A percentile compares a stretch with the other conserved stretches of the same genome.
Conservation (phyloP, 2,329 filamentous ascomycete species). For the Didymella keratinophila region DNA sequence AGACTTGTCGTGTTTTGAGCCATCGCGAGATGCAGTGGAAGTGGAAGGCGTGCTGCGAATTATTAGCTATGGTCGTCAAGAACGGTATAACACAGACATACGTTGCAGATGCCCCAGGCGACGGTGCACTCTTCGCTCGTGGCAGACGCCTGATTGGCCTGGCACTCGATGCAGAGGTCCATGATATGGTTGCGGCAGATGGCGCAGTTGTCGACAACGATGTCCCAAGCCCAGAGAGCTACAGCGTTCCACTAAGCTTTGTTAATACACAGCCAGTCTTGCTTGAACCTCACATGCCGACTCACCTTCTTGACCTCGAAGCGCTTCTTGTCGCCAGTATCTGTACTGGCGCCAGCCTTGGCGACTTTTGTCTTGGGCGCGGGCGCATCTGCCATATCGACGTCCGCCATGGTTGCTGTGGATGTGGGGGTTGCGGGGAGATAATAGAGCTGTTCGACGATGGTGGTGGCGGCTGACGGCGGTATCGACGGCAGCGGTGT, state of each 20-base stretch:
- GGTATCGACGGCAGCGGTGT: background rate
- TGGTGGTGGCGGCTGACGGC: slow-evolving; percentile 5
- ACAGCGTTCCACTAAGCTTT: slow-evolving; percentile 89
- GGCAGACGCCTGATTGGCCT: slow-evolving; percentile 96
- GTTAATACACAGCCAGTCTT: slow-evolving; percentile 27
- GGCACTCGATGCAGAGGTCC: slow-evolving; percentile 99
- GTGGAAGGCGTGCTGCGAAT: slow-evolving; percentile 89
- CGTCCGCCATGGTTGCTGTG: slow-evolving; percentile 77
- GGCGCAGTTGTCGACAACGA: slow-evolving; percentile 98
- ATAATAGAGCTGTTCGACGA: background rate
- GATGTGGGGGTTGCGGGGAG: slow-evolving; percentile 30
- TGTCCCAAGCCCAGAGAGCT: slow-evolving; percentile 98
- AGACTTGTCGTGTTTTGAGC: slow-evolving; percentile 99
- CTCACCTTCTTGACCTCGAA: slow-evolving; percentile 98
- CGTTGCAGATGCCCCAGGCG: slow-evolving; percentile 99
- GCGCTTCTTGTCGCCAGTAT: slow-evolving; percentile 78
- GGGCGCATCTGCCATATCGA: slow-evolving; percentile 92
- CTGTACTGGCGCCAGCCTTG: slow-evolving; percentile 61
- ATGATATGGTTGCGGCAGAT: slow-evolving; percentile 99
- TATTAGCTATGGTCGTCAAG: slow-evolving; percentile 45
- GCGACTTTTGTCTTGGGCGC: slow-evolving; percentile 61
- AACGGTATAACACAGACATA: slow-evolving; percentile 58
- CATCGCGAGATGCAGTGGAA: slow-evolving; percentile 99
- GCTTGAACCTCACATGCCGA: slow-evolving; percentile 11
- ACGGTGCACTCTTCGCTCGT: slow-evolving; percentile 99